Evolutionary conservation across 169 alveolate genomes (phyloP).

Genomic region (Eimeria falciformis): DNA sequence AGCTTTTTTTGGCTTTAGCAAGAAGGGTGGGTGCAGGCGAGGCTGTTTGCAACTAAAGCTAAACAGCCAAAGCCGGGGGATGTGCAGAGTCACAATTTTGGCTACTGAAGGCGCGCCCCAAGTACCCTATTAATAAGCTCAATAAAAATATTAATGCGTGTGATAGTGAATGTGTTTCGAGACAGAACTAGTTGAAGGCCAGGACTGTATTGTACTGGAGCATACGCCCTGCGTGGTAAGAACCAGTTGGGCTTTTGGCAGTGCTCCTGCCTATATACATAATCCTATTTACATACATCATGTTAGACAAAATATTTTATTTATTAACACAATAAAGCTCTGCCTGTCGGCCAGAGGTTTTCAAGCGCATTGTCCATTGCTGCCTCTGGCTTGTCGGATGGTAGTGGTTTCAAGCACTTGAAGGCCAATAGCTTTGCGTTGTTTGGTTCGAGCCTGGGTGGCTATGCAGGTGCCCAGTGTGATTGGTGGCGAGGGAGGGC

Average conservation of each 20-base stretch:
- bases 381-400: too few species aligned
- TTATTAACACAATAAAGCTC: too few species aligned
- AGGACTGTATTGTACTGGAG: slow-evolving; percentile 66
- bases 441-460: neutral
- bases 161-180: neutral
- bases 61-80: neutral
- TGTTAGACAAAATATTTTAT: too few species aligned
- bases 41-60: neutral
- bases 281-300: too few species aligned
- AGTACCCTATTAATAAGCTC: too few species aligned
- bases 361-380: too few species aligned
- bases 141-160: neutral
- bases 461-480: slow-evolving; percentile 56
- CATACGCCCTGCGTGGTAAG: slow-evolving; percentile 60
- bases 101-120: too few species aligned
- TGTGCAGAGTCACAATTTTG: neutral
- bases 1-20: slow-evolving; percentile 65
- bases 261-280: too few species aligned
- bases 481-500: neutral
- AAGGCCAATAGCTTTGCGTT: too few species aligned
- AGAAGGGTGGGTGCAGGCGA: slow-evolving; percentile 22
- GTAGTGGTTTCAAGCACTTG: neutral
- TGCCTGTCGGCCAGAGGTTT: too few species aligned
- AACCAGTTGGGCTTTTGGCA: too few species aligned
- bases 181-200: slow-evolving; percentile 67